These are phyloP conservation scores for Chiua virens DNA, from an alignment of 768 basidiomycete species.

Conservation along the genomic window DNA sequence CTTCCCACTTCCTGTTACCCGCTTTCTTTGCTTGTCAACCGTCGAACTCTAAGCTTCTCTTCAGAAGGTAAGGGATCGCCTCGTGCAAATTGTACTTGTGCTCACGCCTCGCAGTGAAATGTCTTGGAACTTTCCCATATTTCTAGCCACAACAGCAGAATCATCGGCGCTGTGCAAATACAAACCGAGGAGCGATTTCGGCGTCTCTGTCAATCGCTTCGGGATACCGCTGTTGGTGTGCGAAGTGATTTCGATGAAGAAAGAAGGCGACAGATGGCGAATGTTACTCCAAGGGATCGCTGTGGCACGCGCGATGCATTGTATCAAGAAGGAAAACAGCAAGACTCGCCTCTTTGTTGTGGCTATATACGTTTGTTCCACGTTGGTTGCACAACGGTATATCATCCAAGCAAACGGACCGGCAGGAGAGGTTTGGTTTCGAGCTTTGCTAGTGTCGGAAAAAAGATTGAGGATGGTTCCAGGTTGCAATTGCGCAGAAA, in stretches of 20 bases:
- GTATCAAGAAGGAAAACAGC: neutral
- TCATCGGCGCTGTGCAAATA: neutral
- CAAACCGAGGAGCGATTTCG: neutral
- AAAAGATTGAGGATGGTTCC: too few relatives aligned
- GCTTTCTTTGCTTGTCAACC: neutral
- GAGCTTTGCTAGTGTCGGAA: too few relatives aligned
- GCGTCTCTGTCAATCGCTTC: neutral
- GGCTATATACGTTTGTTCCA: constrained; percentile 4
- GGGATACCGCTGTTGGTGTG: too few relatives aligned
- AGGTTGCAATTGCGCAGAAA: too few relatives aligned
- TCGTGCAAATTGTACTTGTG: too few relatives aligned
- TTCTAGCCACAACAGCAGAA: neutral
- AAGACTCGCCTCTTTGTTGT: neutral
- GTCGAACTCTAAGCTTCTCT: too few relatives aligned
- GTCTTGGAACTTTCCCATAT: neutral
- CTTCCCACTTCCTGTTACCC: neutral
- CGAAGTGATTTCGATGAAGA: neutral
- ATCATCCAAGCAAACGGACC: neutral
- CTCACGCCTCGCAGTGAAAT: neutral
- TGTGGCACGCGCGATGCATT: too few relatives aligned
- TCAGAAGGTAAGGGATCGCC: too few relatives aligned
- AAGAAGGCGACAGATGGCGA: neutral
- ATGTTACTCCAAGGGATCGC: constrained; percentile 7
- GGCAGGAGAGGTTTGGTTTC: too few relatives aligned
- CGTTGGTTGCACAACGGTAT: constrained; percentile 1